A percentile compares a stretch with the other conserved stretches of the same genome.
Conservation (phyloP, 805 yeast species). For the Candida schatavii region DNA sequence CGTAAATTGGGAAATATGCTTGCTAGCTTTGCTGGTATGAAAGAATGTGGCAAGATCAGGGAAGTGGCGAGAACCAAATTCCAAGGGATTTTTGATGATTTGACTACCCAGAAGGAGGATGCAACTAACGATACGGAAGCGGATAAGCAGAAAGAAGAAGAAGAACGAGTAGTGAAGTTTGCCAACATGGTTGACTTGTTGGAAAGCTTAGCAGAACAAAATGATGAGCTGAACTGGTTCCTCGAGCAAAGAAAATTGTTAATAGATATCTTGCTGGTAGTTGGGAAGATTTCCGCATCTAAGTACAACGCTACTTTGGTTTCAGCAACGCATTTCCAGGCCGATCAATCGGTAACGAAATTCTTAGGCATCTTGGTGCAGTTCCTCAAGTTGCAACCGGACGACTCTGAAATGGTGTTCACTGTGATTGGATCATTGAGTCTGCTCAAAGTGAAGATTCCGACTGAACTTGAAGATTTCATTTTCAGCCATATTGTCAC, state of each 20-base stretch:
- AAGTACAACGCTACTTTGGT: constrained; percentile 44
- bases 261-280: constrained; percentile 38
- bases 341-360: constrained; percentile 64
- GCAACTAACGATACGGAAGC: too few species aligned
- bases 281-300: constrained; percentile 42
- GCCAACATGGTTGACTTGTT: constrained; percentile 72
- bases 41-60: constrained; percentile 57
- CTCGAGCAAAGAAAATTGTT: constrained; percentile 45
- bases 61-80: constrained; percentile 53
- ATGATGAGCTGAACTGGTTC: constrained; percentile 57
- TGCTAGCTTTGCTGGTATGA: constrained; percentile 59
- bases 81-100: constrained; percentile 43
- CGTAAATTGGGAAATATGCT: constrained; percentile 65
- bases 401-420: constrained; percentile 28
- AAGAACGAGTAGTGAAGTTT: constrained; percentile 58
- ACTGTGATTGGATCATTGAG: constrained; percentile 34
- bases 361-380: constrained; percentile 46
- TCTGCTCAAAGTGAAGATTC: constrained; percentile 44
- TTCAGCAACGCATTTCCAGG: constrained; percentile 64
- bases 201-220: constrained; percentile 48
- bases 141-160: too few species aligned
- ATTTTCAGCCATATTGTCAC: constrained; percentile 56
- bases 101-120: too few species aligned
- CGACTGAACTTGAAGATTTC: constrained; percentile 51
- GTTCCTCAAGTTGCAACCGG: constrained; percentile 23